Percentiles rank a stretch among this genome's conserved stretches.
These are phyloP conservation scores for Calocybe gangraenosa DNA, from an alignment of 768 basidiomycete genomes.

Conservation along the genomic window DNA sequence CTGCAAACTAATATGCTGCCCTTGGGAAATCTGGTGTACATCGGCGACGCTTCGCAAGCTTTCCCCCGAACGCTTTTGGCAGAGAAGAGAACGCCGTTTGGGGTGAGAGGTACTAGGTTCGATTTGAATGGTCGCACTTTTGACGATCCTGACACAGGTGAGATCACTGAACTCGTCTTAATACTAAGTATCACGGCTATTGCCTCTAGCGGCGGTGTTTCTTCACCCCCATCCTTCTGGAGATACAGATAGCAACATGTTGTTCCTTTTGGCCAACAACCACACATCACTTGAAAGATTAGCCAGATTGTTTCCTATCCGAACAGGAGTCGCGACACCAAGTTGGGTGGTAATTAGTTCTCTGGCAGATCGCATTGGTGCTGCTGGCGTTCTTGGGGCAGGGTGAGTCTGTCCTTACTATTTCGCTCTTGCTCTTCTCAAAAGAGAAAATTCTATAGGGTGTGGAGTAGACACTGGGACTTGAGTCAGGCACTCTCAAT, in stretches of 20 bases:
- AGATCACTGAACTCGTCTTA: constrained; percentile 8
- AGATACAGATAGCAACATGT: constrained; percentile 22
- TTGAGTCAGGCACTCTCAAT: constrained; percentile 43
- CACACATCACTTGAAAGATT: constrained; percentile 59
- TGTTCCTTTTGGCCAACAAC: constrained; percentile 64
- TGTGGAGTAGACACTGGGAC: constrained; percentile 34
- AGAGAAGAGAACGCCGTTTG: constrained; percentile 28
- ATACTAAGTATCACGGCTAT: constrained; percentile 1
- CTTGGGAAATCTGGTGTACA: constrained; percentile 53
- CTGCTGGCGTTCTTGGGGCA: constrained; percentile 71
- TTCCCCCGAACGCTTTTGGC: constrained; percentile 30
- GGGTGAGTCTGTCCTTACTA: too few species aligned
- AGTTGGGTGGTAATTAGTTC: constrained; percentile 71
- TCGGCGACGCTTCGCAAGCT: constrained; percentile 38
- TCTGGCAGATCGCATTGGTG: constrained; percentile 52
- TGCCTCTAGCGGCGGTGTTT: constrained; percentile 44
- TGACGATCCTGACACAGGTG: constrained; percentile 27
- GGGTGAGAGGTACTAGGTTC: constrained; percentile 21
- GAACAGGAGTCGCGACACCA: constrained; percentile 74
- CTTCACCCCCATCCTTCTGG: constrained; percentile 58
- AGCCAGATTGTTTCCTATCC: constrained; percentile 72
- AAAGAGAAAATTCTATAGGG: constrained; percentile 5
- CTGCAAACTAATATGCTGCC: constrained; percentile 21
- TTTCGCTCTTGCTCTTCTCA: constrained; percentile 6
- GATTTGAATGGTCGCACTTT: constrained; percentile 23